Evolutionary conservation across 179 eudicot species (phyloP).

Genomic region (Beta corolliflora): DNA sequence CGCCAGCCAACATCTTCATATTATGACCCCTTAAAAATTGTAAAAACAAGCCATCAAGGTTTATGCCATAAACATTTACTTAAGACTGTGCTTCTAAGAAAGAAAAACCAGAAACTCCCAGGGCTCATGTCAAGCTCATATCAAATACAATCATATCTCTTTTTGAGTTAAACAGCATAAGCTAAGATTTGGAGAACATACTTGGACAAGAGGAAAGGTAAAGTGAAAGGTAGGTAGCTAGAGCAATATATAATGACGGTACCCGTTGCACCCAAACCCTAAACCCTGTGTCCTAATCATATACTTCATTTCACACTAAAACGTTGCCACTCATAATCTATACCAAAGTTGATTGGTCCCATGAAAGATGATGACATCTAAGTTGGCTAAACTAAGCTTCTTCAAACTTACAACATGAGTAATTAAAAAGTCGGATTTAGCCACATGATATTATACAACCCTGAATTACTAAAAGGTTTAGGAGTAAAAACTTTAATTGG

Average conservation of each 20-base stretch:
- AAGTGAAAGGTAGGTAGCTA: background rate
- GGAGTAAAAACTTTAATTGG: too few relatives aligned
- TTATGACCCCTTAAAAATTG: background rate
- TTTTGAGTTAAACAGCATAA: background rate
- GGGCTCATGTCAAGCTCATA: background rate
- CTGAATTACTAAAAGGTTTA: too few relatives aligned
- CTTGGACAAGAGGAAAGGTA: background rate
- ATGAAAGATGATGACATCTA: too few relatives aligned
- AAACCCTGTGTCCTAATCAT: too few relatives aligned
- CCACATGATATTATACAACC: too few relatives aligned
- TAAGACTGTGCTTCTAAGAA: background rate
- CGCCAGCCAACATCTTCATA: background rate
- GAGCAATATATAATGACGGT: constrained; percentile 2
- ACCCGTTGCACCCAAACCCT: constrained; percentile 85
- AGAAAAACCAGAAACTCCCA: background rate
- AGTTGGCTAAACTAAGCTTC: too few relatives aligned
- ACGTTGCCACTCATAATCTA: too few relatives aligned
- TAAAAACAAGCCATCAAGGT: background rate
- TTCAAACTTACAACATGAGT: too few relatives aligned
- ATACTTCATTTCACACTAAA: too few relatives aligned
- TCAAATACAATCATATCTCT: background rate
- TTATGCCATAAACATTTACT: background rate
- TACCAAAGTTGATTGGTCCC: too few relatives aligned
- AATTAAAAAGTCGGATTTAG: too few relatives aligned
- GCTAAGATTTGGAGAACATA: background rate